Conservation (phyloP, 148 eudicot species). For the Silene latifolia region DNA sequence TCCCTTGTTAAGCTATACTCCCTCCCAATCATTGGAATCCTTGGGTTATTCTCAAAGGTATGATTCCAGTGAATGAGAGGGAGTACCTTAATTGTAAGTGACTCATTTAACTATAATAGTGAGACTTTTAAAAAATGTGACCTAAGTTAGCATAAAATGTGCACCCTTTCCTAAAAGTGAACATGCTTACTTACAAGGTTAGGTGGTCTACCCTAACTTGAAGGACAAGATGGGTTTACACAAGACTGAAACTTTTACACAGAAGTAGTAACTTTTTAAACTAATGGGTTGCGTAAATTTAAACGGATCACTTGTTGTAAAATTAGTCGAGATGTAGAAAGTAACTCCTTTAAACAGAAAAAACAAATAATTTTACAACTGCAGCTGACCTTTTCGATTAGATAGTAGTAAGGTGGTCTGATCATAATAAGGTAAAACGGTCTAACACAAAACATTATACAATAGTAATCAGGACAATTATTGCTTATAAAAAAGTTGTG, state of each 20-base stretch:
- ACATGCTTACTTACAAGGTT: background rate
- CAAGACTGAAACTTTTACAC: background rate
- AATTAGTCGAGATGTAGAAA: background rate
- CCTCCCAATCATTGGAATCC: no score
- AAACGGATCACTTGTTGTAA: background rate
- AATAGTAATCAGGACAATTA: background rate
- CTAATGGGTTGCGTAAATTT: background rate
- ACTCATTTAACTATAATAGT: background rate
- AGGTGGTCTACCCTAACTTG: background rate
- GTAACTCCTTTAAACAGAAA: background rate
- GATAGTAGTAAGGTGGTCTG: background rate
- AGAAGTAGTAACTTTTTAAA: background rate
- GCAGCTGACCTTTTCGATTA: background rate
- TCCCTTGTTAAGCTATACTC: background rate
- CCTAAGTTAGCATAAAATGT: background rate
- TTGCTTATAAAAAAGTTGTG: constrained; percentile 4
- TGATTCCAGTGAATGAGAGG: no score
- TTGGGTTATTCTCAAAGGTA: no score
- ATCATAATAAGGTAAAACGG: background rate
- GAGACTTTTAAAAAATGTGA: background rate
- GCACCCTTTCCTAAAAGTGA: background rate
- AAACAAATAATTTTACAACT: background rate
- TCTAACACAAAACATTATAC: background rate
- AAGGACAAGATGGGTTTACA: background rate
- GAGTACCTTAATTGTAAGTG: background rate